Evolutionary conservation across 306 rosid species (phyloP), one percentile per base, ranked within the genome.

Genomic region (Arachis hypogaea): DNA sequence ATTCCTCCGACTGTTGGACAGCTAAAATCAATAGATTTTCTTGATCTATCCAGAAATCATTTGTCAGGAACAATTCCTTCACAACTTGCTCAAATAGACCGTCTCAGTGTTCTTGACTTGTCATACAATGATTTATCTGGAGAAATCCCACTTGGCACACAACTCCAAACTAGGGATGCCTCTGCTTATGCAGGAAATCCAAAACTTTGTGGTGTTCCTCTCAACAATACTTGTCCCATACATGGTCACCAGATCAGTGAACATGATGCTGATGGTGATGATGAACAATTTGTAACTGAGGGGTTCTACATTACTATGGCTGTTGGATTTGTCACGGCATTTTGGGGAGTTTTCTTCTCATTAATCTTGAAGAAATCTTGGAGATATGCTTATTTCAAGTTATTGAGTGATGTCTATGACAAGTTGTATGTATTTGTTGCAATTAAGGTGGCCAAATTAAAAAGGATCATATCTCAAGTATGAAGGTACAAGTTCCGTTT

Each of bases 1-100:
- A 74, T 80, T 1, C 3, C 49, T 51, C 6, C 36, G 2, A 6
- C 60, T 2, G 57, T 72, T 57, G 74, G 82, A 2, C 63, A 45
- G 0, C 29, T 71, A 14, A 64, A 33, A 0, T 58, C 42, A 47
- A 1, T 72, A 6, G 77, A 70, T n/a, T 2, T 7, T 12, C 49
- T 78, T 41, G 82, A 78, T 57, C 2, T 71, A 7, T 79, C 83
- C 4, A 51, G 67, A 41, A 79, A 79, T 44, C 52, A 16, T 4
- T 2, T 79, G 3, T 0, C 0, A 0, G 71, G 79, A 1, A 22
- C 2, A 1, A 80, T 80, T 22, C 68, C 83, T 1, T 4, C 54
- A 5, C 43, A 45, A 29, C 1, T 78, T 73, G 55, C 65, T 9
- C 33, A 0, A 2, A 8, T 79, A 2, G 7, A 29, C 33, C 1